Percentiles rank a stretch among this genome's conserved stretches.
phyloP scores from a whole-genome alignment of 441 rosid species.

The Arabidopsis lyrata region DNA sequence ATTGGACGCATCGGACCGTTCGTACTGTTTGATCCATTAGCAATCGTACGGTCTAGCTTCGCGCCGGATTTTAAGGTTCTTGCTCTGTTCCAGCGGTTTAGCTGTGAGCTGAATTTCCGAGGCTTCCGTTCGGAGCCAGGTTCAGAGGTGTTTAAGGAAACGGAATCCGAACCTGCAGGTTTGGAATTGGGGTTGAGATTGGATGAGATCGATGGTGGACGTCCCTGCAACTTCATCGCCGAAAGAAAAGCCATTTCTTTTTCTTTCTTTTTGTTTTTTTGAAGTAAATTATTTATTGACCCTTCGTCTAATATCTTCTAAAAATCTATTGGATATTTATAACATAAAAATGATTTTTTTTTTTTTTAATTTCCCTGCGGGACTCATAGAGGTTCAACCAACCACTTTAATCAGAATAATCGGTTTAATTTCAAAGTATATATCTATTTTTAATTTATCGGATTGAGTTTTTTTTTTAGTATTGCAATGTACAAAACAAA shows the following conservation, averaged over 20 bases:
- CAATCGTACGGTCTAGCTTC: slow-evolving; percentile 62
- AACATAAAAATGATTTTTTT: not conserved
- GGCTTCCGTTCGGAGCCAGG: slow-evolving; percentile 48
- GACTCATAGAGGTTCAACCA: not conserved
- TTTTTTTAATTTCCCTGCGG: not conserved
- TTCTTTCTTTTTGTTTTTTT: not conserved
- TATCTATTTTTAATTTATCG: not conserved
- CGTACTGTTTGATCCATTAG: slow-evolving; percentile 32
- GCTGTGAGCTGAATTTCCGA: slow-evolving; percentile 71
- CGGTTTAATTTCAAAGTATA: not conserved
- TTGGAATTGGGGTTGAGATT: slow-evolving; percentile 30
- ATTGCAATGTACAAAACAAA: not conserved
- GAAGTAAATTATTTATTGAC: slow-evolving; percentile 28
- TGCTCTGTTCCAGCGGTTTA: slow-evolving; percentile 86
- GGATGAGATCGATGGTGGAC: slow-evolving; percentile 44
- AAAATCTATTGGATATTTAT: too few relatives aligned
- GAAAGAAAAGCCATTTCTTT: slow-evolving; percentile 49
- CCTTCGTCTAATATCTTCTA: slow-evolving; percentile 28
- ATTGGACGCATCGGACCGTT: slow-evolving; percentile 26
- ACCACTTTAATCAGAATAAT: not conserved
- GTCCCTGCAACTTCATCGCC: slow-evolving; percentile 49
- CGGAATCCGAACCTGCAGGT: slow-evolving; percentile 37
- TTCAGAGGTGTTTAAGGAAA: slow-evolving; percentile 40
- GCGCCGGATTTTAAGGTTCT: slow-evolving; percentile 74
- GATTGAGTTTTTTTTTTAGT: not conserved